Evolutionary conservation across 2,329 filamentous ascomycete genomes (phyloP).

Genomic region (Rosellinia necatrix): DNA sequence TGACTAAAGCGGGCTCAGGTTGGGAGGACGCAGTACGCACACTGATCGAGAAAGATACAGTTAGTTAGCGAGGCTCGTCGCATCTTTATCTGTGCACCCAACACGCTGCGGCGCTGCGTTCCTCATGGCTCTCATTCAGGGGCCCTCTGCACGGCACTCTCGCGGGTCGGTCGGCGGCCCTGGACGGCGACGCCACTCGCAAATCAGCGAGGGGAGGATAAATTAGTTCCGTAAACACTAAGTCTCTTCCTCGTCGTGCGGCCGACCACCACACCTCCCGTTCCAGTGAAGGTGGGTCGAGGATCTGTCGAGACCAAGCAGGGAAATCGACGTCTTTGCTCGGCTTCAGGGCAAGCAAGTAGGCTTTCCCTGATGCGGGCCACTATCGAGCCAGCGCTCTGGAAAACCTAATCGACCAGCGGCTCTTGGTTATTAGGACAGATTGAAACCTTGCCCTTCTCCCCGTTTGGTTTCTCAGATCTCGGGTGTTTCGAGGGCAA

Average conservation of each 20-base stretch:
- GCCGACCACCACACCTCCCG: conserved; percentile 4
- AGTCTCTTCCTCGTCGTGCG: conserved; percentile 3
- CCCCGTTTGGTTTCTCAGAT: too few species aligned
- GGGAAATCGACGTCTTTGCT: conserved; percentile 13
- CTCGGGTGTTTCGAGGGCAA: neutral
- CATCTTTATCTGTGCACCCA: too few species aligned
- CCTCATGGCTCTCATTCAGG: too few species aligned
- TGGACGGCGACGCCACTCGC: conserved; percentile 12
- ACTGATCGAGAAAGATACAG: too few species aligned
- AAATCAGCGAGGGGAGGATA: conserved; percentile 9
- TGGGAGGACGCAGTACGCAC: neutral
- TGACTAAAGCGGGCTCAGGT: neutral
- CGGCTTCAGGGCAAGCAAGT: conserved; percentile 6
- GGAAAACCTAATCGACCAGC: conserved; percentile 2
- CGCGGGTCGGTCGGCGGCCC: conserved; percentile 20
- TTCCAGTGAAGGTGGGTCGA: conserved; percentile 17
- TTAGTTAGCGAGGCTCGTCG: too few species aligned
- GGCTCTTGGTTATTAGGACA: too few species aligned
- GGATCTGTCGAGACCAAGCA: conserved; percentile 1
- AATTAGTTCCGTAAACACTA: conserved; percentile 6
- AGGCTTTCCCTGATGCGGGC: neutral
- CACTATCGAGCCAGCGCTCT: neutral
- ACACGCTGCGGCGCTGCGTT: too few species aligned
- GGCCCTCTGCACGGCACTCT: neutral
- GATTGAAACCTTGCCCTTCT: neutral